A percentile compares a stretch with the other conserved stretches of the same genome.
These are phyloP conservation scores for Boletales sp. DNA, from an alignment of 768 basidiomycete genomes.

Conservation along the genomic window DNA sequence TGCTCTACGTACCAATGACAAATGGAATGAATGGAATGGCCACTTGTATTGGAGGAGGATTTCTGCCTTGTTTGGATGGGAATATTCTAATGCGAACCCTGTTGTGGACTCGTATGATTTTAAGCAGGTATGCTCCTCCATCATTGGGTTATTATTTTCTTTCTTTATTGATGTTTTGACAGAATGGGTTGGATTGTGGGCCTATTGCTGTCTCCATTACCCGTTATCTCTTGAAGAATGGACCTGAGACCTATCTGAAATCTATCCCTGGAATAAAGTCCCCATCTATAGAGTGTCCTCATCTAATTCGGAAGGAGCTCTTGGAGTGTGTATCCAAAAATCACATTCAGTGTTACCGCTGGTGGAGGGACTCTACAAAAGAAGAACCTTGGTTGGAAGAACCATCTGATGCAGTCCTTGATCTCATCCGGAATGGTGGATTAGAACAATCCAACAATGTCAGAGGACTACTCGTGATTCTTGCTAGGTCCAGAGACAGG, in stretches of 20 bases:
- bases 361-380: not conserved
- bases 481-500: conserved; percentile 1
- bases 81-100: not conserved
- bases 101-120: not conserved
- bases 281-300: not conserved
- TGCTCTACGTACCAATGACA: not conserved
- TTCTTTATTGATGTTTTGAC: not conserved
- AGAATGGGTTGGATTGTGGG: conserved; percentile 9
- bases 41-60: not conserved
- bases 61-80: not conserved
- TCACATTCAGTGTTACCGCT: not conserved
- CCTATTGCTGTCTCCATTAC: not conserved
- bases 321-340: not conserved
- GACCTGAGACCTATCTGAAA: not conserved
- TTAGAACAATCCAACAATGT: not conserved
- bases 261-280: not conserved
- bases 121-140: not conserved
- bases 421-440: not conserved
- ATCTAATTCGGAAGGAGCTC: not conserved
- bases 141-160: not conserved
- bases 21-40: conserved; percentile 1
- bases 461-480: not conserved
- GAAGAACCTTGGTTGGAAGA: conserved; percentile 1
- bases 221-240: not conserved
- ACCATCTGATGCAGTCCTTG: not conserved